Base-by-base conservation (phyloP, 257 asterid species). In the Rhazya stricta region DNA sequence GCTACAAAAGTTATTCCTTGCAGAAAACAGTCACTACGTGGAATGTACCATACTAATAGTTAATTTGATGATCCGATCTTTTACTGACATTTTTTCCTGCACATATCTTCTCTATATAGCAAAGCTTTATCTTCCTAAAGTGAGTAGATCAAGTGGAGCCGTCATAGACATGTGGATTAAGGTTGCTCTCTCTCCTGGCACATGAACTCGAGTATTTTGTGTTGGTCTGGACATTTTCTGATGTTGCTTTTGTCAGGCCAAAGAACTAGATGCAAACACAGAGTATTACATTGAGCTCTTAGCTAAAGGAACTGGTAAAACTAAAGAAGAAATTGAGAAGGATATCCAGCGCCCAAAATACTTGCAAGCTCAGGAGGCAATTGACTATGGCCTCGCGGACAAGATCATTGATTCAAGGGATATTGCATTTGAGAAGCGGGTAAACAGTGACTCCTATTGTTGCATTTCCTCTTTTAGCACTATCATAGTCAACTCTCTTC, bases 81-180 rank as follows among this genome's bases (percentile, higher is more conserved):
- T 63, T 34, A 36, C 34, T 48, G 18, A 63, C 57, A 71, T 9
- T 62, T 53, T 73, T 82, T 48, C 41, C 60, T 53, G 9, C 41
- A 46, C n/a, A 9, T 69, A 39, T 65, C 16, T 82, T 37, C 81
- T 69, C 82, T 57, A 68, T 85, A 89, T 90, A 95, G 99, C 98
- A 12, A 87, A 87, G 82, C 77, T 95, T 67, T 91, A 95, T 84
- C 96, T 95, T 63, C 99, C 99, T 21, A 89, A 84, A 78, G 93
- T 85, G 77, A 77, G 73, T 80, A 88, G 80, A 82, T 88, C 98
- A 53, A 85, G 91, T 76, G 98, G 98, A 82, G 84, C 96, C 71
- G 91, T 74, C 73, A 87, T 78, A 42, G 99, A 95, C 80, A 87
- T 92, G 97, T 95, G 98, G 98, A 86, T 91, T 76, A 91, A 88